A percentile compares a stretch with the other conserved stretches of the same genome.
phyloP scores from a whole-genome alignment of 768 basidiomycete genomes.

The Cyclocybe cylindracea region DNA sequence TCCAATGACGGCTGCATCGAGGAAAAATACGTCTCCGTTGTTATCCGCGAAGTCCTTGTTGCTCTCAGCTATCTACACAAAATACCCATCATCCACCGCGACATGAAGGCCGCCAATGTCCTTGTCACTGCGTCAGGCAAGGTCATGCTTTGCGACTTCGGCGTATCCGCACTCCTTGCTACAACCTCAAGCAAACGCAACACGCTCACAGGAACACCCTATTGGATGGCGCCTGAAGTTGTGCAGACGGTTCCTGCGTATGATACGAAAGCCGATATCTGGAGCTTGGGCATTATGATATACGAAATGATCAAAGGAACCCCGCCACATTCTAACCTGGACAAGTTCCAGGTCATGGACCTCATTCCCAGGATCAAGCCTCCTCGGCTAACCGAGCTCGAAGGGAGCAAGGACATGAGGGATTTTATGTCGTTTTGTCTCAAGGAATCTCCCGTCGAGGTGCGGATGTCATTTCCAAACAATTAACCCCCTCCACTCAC shows the following conservation, averaged over 20 bases:
- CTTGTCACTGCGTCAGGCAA: slow-evolving; percentile 87
- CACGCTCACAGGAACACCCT: slow-evolving; percentile 95
- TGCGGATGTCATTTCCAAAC: slow-evolving; percentile 31
- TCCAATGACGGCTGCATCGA: slow-evolving; percentile 74
- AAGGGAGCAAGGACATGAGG: slow-evolving; percentile 82
- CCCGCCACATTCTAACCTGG: slow-evolving; percentile 89
- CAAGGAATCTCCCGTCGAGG: slow-evolving; percentile 78
- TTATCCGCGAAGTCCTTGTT: slow-evolving; percentile 85
- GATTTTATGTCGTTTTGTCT: slow-evolving; percentile 87
- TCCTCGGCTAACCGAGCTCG: slow-evolving; percentile 73
- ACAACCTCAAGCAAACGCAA: slow-evolving; percentile 89
- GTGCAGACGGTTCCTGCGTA: slow-evolving; percentile 88
- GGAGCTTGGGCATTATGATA: slow-evolving; percentile 95
- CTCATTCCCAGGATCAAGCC: slow-evolving; percentile 86
- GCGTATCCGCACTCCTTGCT: slow-evolving; percentile 90
- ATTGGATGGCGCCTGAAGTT: slow-evolving; percentile 99
- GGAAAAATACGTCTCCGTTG: slow-evolving; percentile 87
- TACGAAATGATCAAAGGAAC: slow-evolving; percentile 98
- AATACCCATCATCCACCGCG: slow-evolving; percentile 93
- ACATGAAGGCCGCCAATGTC: slow-evolving; percentile 97
- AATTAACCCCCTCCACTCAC: slow-evolving; percentile 3
- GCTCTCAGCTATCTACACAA: slow-evolving; percentile 91
- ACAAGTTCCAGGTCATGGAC: slow-evolving; percentile 84
- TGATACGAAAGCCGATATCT: slow-evolving; percentile 97
- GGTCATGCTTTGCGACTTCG: slow-evolving; percentile 97